These are phyloP conservation scores for Yarrowia yakushimensis DNA, from an alignment of 805 yeast genomes.

Conservation along the genomic window DNA sequence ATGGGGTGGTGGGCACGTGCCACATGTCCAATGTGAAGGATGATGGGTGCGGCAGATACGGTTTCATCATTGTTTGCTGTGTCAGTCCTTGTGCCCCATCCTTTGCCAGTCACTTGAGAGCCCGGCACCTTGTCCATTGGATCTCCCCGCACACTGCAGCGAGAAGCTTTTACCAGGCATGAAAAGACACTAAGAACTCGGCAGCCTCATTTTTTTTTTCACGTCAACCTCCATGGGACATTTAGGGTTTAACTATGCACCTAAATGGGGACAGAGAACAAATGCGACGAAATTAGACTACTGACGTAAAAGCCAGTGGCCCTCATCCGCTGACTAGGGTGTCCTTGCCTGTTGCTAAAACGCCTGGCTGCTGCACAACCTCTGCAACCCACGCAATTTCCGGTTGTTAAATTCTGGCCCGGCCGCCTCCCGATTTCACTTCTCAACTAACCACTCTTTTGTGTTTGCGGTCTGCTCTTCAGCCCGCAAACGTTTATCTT, in stretches of 20 bases:
- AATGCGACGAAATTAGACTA: slow-evolving; percentile 7
- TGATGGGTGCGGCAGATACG: background rate
- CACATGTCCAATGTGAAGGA: background rate
- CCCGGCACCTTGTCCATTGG: background rate
- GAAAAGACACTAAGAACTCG: background rate
- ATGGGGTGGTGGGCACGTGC: background rate
- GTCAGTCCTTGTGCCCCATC: background rate
- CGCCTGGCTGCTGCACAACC: background rate
- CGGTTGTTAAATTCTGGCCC: background rate
- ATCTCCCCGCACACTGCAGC: background rate
- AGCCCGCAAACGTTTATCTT: slow-evolving; percentile 4
- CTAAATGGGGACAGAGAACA: slow-evolving; percentile 7
- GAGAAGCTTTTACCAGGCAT: background rate
- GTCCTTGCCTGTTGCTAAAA: background rate
- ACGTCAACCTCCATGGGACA: background rate
- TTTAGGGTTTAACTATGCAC: background rate
- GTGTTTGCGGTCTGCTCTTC: slow-evolving; percentile 5
- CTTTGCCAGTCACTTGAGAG: background rate
- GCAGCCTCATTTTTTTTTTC: background rate
- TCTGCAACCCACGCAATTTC: background rate
- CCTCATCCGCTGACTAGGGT: slow-evolving; percentile 9
- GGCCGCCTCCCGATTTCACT: background rate
- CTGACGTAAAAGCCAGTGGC: slow-evolving; percentile 5
- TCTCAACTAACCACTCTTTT: slow-evolving; percentile 16
- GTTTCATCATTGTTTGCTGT: background rate